These are phyloP conservation scores for Aspergillus ellipticus DNA, from an alignment of 495 filamentous ascomycete species.

Conservation along the genomic window DNA sequence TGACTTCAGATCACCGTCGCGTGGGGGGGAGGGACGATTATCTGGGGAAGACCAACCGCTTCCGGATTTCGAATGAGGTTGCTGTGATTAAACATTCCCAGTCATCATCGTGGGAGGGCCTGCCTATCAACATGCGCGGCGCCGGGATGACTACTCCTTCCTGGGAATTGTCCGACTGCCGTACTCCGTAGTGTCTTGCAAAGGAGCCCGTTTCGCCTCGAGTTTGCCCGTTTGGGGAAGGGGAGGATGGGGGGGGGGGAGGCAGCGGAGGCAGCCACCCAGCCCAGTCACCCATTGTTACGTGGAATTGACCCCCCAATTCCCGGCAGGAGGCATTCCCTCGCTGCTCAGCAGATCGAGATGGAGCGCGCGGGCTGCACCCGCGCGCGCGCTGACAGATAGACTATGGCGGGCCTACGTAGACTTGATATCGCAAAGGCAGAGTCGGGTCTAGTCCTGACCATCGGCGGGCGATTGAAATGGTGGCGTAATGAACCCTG, in stretches of 20 bases:
- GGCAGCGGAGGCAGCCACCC: too few species aligned
- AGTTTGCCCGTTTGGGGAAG: not conserved
- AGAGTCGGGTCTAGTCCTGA: not conserved
- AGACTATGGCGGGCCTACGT: not conserved
- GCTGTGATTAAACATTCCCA: conserved; percentile 12
- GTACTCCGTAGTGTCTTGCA: not conserved
- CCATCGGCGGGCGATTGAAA: conserved; percentile 1
- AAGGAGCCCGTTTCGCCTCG: not conserved
- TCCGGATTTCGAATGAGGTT: conserved; percentile 11
- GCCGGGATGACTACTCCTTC: not conserved
- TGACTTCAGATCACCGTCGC: conserved; percentile 17
- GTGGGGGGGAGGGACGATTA: conserved; percentile 20
- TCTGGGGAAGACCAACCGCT: conserved; percentile 16
- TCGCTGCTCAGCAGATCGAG: not conserved
- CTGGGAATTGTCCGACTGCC: not conserved
- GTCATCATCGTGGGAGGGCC: conserved; percentile 1
- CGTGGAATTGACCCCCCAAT: not conserved
- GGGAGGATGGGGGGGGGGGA: too few species aligned
- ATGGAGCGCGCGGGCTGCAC: not conserved
- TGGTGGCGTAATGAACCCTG: conserved; percentile 17
- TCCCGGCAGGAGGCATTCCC: not conserved
- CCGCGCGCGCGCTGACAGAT: too few species aligned
- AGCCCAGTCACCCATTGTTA: too few species aligned
- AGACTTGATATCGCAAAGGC: conserved; percentile 1
- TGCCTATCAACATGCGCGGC: not conserved